Evolutionary conservation across 208 protist species (phyloP).

Genomic region (Trypanosoma congolense): DNA sequence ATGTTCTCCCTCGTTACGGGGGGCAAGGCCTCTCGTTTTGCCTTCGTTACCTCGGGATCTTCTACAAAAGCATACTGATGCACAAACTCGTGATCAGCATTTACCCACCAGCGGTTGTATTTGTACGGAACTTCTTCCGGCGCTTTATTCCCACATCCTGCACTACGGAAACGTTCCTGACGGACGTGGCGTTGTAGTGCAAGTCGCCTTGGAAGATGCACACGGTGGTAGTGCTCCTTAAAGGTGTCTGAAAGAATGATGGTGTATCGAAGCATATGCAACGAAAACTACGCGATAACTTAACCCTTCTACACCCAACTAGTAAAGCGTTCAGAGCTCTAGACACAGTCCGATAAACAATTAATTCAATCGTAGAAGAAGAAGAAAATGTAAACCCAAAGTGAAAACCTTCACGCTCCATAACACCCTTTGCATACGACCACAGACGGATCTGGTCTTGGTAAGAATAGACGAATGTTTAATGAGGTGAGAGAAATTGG

Average conservation of each 20-base stretch:
- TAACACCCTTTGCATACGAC: too few relatives aligned
- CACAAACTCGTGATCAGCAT: constrained; percentile 87
- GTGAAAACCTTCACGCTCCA: too few relatives aligned
- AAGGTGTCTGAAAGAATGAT: constrained; percentile 63
- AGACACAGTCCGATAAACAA: too few relatives aligned
- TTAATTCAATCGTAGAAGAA: too few relatives aligned
- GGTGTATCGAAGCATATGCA: constrained; percentile 53
- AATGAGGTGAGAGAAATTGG: too few relatives aligned
- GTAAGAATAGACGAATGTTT: too few relatives aligned
- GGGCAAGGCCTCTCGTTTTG: constrained; percentile 59
- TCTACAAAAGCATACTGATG: constrained; percentile 85
- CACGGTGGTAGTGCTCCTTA: constrained; percentile 87
- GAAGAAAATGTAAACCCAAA: too few relatives aligned
- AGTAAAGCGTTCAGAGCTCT: too few relatives aligned
- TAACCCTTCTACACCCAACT: too few relatives aligned
- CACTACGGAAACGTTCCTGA: constrained; percentile 31
- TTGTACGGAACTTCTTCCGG: constrained; percentile 66
- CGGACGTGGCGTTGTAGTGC: constrained; percentile 72
- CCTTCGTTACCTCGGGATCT: constrained; percentile 70
- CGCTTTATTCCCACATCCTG: constrained; percentile 21
- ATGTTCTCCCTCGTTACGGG: constrained; percentile 78
- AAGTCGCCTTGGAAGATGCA: constrained; percentile 73
- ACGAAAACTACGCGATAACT: background rate
- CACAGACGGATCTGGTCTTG: too few relatives aligned
- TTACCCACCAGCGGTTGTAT: constrained; percentile 90